Conservation (phyloP, 2,329 filamentous ascomycete species). For the Fusarium setosum region DNA sequence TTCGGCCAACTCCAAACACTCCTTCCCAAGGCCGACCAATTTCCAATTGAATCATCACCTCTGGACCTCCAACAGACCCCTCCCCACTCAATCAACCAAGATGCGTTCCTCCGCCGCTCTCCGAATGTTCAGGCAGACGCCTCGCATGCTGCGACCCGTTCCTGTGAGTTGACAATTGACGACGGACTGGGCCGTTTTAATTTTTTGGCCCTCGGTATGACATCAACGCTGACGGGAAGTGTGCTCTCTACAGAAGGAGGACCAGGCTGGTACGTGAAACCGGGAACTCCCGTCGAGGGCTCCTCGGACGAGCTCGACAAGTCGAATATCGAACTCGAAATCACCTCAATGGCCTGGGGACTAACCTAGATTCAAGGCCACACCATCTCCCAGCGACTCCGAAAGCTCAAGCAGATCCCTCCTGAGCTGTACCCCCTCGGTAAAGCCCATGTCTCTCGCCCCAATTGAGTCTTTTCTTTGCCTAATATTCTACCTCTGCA, state of each 20-base stretch:
- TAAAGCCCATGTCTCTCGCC: slow-evolving; percentile 56
- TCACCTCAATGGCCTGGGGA: slow-evolving; percentile 29
- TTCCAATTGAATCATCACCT: slow-evolving; percentile 48
- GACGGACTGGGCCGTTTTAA: no score
- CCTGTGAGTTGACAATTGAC: slow-evolving; percentile 67
- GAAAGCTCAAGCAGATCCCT: slow-evolving; percentile 89
- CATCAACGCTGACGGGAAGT: slow-evolving; percentile 41
- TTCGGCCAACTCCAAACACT: slow-evolving; percentile 47
- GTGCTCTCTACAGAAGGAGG: slow-evolving; percentile 65
- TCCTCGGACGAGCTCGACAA: slow-evolving; percentile 24
- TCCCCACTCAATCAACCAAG: slow-evolving; percentile 51
- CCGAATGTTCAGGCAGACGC: slow-evolving; percentile 74
- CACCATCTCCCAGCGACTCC: slow-evolving; percentile 95
- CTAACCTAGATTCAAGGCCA: slow-evolving; percentile 73
- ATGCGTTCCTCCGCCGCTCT: slow-evolving; percentile 76
- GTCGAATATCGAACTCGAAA: slow-evolving; percentile 14
- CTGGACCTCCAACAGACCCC: slow-evolving; percentile 42
- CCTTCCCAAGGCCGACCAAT: slow-evolving; percentile 43
- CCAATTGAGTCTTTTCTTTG: slow-evolving; percentile 28
- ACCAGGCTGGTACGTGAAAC: slow-evolving; percentile 71
- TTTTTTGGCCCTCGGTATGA: slow-evolving; percentile 35
- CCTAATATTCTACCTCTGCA: slow-evolving; percentile 54
- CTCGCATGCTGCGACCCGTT: slow-evolving; percentile 75
- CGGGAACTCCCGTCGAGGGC: slow-evolving; percentile 16
- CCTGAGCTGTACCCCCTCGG: slow-evolving; percentile 95